Base-by-base conservation (phyloP, 1,139 yeast species). In the Ogataea hybrid region DNA sequence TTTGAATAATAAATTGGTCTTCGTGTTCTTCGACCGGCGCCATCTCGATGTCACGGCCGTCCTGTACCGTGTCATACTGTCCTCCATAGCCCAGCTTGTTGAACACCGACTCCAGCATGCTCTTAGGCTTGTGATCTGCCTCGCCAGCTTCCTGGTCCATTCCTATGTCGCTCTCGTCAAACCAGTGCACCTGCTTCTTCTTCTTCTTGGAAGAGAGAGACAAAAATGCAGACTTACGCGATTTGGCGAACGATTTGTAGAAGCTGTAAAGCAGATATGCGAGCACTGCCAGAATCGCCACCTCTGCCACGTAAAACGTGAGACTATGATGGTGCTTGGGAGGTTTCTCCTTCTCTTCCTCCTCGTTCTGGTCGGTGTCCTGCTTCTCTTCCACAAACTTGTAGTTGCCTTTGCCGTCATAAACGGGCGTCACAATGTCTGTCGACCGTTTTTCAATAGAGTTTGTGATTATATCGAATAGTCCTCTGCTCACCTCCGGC, bases 401-500 rank as follows among this genome's bases (percentile, higher is more conserved):
- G 22, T 37, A 37, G 15, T 18, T 29, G 2, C 39, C 39, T 9
- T 22, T 12, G 8, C 15, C 23, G 30, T 53, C 48, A 38, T 58
- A 53, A 10, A 57, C 48, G 4, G 61, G 59, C 3, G 61, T 56
- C 5, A 33, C 20, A 2, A 55, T 28, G 7, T 37, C 34, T 25
- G 35, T 30, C 3, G 48, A 52, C 44, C 54, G 44, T 64, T 70
- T 40, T 25, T 32, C 28, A 45, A 51, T 68, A 41, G 71, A 66
- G 2, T 67, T 65, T 8, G 66, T 57, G 23, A 72, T 57, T 17
- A 77, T 48, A 56, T 84, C 90, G 32, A 84, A 65, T 38, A 92
- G 68, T 23, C 90, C 88, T 52, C 89, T 70, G 7, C 90, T 75
- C 25, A 77, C 70, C 35, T 73, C 78, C 1, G 95, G 87, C 41